These are phyloP conservation scores for Myriosclerotinia curreyana DNA, from an alignment of 2,329 filamentous ascomycete genomes.

Conservation along the genomic window DNA sequence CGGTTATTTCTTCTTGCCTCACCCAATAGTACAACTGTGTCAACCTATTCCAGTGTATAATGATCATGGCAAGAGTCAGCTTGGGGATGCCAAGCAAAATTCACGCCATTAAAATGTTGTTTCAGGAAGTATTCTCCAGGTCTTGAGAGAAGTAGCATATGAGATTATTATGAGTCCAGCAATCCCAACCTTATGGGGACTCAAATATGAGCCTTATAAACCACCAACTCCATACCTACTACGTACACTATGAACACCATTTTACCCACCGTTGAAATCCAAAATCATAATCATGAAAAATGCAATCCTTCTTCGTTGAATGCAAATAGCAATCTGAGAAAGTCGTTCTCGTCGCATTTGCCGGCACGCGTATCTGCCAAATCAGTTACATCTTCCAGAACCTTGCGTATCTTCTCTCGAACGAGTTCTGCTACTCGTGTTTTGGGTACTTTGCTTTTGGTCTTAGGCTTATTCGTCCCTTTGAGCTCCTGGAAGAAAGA, in stretches of 20 bases:
- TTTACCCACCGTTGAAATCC: conserved; percentile 23
- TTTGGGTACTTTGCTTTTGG: conserved; percentile 68
- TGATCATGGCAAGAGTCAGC: background rate
- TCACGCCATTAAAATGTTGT: background rate
- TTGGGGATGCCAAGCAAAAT: background rate
- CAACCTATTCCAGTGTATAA: background rate
- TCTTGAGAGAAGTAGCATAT: background rate
- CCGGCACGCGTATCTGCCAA: conserved; percentile 78
- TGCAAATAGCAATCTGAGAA: conserved; percentile 72
- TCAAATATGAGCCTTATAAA: background rate
- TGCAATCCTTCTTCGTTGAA: conserved; percentile 94
- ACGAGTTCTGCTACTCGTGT: conserved; percentile 78
- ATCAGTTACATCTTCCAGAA: conserved; percentile 76
- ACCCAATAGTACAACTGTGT: background rate
- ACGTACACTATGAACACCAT: conserved; percentile 15
- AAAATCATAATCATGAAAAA: conserved; percentile 51
- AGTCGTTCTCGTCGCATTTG: conserved; percentile 90
- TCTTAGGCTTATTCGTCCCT: conserved; percentile 55
- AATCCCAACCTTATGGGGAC: conserved; percentile 4
- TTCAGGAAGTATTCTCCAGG: background rate
- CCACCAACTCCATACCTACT: conserved; percentile 31
- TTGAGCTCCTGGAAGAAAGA: conserved; percentile 73
- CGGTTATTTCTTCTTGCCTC: background rate
- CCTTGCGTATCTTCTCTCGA: conserved; percentile 80
- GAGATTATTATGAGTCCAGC: background rate